Evolutionary conservation across 2,329 filamentous ascomycete species (phyloP).

Genomic region (Geosmithia flava): DNA sequence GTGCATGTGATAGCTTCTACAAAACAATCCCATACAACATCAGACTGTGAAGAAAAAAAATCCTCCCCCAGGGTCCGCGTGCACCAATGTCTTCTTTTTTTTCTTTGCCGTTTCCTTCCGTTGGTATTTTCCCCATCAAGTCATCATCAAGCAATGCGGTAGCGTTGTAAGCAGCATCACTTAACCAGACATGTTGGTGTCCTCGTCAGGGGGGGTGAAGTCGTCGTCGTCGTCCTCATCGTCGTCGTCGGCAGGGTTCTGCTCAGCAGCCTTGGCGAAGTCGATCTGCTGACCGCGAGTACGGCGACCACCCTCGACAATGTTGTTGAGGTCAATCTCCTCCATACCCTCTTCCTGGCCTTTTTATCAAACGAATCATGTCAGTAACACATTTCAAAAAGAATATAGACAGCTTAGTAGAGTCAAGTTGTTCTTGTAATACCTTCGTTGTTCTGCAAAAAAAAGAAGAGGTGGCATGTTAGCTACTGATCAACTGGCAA

Average conservation of each 20-base stretch:
- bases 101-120: neutral
- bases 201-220: conserved; percentile 52
- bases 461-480: neutral
- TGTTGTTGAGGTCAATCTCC: conserved; percentile 84
- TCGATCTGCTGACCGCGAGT: conserved; percentile 89
- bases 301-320: conserved; percentile 65
- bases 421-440: neutral
- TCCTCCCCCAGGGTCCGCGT: too few species aligned
- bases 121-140: neutral
- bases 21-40: too few species aligned
- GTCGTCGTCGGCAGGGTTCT: conserved; percentile 62
- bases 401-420: too few species aligned
- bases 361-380: neutral
- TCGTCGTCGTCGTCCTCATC: conserved; percentile 73
- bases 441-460: neutral
- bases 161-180: neutral
- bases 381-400: too few species aligned
- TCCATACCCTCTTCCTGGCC: conserved; percentile 66
- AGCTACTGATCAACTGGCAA: neutral
- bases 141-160: neutral
- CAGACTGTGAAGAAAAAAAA: too few species aligned
- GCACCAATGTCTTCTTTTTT: too few species aligned
- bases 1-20: too few species aligned
- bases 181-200: conserved; percentile 52
- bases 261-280: conserved; percentile 79